Percentiles rank a stretch among this genome's conserved stretches.
Evolutionary conservation across 1,139 yeast genomes (phyloP).

Genomic region (Sugiyamaella neomexicana): DNA sequence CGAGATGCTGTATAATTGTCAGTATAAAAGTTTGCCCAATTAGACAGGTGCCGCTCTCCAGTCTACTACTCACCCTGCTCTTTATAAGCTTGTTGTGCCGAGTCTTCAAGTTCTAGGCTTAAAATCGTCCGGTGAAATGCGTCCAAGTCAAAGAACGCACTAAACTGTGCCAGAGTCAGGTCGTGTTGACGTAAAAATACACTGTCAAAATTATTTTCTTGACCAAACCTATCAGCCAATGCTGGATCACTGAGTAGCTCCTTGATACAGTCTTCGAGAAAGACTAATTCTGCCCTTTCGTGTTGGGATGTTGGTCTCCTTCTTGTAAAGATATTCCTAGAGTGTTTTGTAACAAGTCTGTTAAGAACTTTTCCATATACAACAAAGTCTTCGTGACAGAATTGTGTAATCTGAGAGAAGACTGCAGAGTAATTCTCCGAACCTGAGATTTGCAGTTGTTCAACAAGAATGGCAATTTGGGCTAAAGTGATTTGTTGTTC

Average conservation of each 20-base stretch:
- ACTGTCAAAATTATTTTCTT: not conserved
- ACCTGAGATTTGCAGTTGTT: not conserved
- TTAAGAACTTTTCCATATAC: conserved; percentile 11
- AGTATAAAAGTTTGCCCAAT: not conserved
- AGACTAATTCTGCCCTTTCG: conserved; percentile 8
- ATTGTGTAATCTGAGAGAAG: not conserved
- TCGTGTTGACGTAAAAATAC: conserved; percentile 7
- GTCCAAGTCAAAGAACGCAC: conserved; percentile 15
- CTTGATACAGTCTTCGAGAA: not conserved
- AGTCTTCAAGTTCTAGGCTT: not conserved
- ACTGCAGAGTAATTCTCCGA: not conserved
- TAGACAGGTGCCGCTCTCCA: not conserved
- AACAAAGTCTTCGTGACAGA: conserved; percentile 4
- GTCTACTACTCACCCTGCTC: conserved; percentile 7
- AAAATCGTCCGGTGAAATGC: conserved; percentile 6
- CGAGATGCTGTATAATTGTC: not conserved
- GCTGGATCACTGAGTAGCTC: conserved; percentile 5
- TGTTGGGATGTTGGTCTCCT: not conserved
- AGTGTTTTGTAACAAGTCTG: conserved; percentile 8
- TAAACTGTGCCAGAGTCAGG: conserved; percentile 10
- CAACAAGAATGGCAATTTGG: conserved; percentile 9
- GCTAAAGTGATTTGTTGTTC: conserved; percentile 15
- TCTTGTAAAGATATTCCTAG: conserved; percentile 4
- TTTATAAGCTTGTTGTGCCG: not conserved
- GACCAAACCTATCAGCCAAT: conserved; percentile 9